phyloP scores from a whole-genome alignment of 345 rosid species.

The Linum usitatissimum region DNA sequence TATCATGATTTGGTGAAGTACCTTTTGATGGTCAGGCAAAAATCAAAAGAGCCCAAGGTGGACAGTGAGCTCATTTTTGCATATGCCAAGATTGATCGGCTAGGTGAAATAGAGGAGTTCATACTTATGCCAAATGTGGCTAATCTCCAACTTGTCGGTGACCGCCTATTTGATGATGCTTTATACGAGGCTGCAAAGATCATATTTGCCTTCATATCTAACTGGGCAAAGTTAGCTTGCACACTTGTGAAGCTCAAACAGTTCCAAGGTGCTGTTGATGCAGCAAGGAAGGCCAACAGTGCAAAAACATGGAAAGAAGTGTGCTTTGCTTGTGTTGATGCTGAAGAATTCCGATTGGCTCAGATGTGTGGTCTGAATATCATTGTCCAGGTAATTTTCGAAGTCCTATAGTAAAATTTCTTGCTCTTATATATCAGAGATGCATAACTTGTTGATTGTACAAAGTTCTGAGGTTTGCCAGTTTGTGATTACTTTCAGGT shows the following conservation, averaged over 20 bases:
- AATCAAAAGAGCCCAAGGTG: conserved; percentile 89
- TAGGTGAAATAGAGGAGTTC: conserved; percentile 83
- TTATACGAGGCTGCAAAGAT: conserved; percentile 95
- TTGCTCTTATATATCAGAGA: neutral
- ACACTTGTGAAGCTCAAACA: conserved; percentile 90
- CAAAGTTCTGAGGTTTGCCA: neutral
- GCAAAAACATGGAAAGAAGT: conserved; percentile 99
- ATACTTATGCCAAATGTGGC: conserved; percentile 99
- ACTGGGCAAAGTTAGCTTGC: conserved; percentile 96
- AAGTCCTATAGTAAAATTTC: neutral
- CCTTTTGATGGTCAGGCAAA: conserved; percentile 96
- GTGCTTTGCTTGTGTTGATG: conserved; percentile 98
- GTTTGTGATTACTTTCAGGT: conserved; percentile 37
- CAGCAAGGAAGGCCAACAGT: conserved; percentile 97
- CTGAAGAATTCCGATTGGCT: conserved; percentile 92
- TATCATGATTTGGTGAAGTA: conserved; percentile 90
- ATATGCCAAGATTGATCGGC: conserved; percentile 86
- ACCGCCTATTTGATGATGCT: conserved; percentile 76
- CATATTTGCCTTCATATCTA: conserved; percentile 83
- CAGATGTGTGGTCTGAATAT: conserved; percentile 96
- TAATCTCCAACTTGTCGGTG: conserved; percentile 87
- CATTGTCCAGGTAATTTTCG: conserved; percentile 61
- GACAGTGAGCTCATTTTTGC: conserved; percentile 83
- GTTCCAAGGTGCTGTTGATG: conserved; percentile 98
- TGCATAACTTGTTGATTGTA: neutral